A percentile compares a stretch with the other conserved stretches of the same genome.
These are phyloP conservation scores for Aspergillus neotritici DNA, from an alignment of 2,329 filamentous ascomycete genomes.

Conservation along the genomic window DNA sequence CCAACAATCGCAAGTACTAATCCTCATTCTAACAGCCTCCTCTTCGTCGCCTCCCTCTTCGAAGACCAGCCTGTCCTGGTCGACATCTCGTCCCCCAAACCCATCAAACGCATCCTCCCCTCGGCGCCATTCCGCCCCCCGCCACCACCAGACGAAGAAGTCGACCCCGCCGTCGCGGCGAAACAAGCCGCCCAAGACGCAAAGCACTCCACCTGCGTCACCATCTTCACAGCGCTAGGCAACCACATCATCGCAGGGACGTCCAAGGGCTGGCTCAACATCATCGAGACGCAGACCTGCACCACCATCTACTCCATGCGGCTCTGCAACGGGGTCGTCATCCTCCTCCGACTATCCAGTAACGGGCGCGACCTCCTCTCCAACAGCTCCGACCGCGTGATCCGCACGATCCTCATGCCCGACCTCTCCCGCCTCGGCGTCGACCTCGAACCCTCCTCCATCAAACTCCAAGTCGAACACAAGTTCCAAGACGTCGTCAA, in stretches of 20 bases:
- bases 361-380: conserved; percentile 84
- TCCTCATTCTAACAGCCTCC: conserved; percentile 48
- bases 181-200: conserved; percentile 88
- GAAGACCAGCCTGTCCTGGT: conserved; percentile 89
- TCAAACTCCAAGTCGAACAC: conserved; percentile 88
- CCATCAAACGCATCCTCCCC: conserved; percentile 70
- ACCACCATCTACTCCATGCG: conserved; percentile 86
- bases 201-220: conserved; percentile 90
- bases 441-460: conserved; percentile 72
- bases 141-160: conserved; percentile 60
- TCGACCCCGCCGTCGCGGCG: conserved; percentile 55
- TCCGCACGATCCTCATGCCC: conserved; percentile 84
- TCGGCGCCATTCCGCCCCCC: conserved; percentile 73
- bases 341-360: conserved; percentile 74
- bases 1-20: conserved; percentile 4
- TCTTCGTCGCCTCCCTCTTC: conserved; percentile 87
- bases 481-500: conserved; percentile 99
- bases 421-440: conserved; percentile 54
- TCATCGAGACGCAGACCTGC: conserved; percentile 76
- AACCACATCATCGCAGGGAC: conserved; percentile 89
- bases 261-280: conserved; percentile 92
- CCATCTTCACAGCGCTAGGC: conserved; percentile 78
- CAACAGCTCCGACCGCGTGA: conserved; percentile 91
- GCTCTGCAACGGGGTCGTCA: conserved; percentile 80
- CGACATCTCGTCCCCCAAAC: conserved; percentile 64